Evolutionary conservation across 78 protist species (phyloP), one percentile per base, ranked within the genome.

Genomic region (Dictyostelium firmibasis): DNA sequence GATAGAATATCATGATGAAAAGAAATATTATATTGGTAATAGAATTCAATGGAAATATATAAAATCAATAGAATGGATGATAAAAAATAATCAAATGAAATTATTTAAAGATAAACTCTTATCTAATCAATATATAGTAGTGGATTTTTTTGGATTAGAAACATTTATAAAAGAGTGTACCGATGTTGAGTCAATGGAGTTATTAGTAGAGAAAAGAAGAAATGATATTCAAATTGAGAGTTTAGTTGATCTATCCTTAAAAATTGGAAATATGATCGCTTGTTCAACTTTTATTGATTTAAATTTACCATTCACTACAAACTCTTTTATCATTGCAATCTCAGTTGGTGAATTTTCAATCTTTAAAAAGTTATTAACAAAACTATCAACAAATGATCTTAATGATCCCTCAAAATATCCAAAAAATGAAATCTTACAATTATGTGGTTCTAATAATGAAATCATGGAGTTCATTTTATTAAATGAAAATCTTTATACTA

Each of bases 41-140:
- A 27, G 79, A 76, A 76, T 76, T 76, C 33, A 76, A 76, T 76
- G 47, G 62, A 36, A 2, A n/a, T n/a, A 76, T n/a, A 76, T 76
- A 23, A n/a, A 38, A 10, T 36, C 60, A 36, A 29, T 76, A 11
- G 33, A 76, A 76, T 76, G 83, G 83, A 76, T 76, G 83, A 31
- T 76, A 14, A n/a, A 7, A 18, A 33, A 76, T 9, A 76, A 76
- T 4, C 83, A 76, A 76, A 36, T 36, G 4, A 4, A 27, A 33
- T 38, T 76, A 23, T 76, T 76, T 36, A 76, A 76, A 76, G 47
- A 33, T 38, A 76, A 76, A 38, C 23, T 76, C 5, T 13, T 4
- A 31, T 31, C 36, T 0, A 29, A 72, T 16, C 79, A 72, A 72
- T 72, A 72, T 33, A 16, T 72, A 72, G 7, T 33, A 8, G 36